These are phyloP conservation scores for Nicotiana otophora DNA, from an alignment of 257 asterid species.

Conservation along the genomic window DNA sequence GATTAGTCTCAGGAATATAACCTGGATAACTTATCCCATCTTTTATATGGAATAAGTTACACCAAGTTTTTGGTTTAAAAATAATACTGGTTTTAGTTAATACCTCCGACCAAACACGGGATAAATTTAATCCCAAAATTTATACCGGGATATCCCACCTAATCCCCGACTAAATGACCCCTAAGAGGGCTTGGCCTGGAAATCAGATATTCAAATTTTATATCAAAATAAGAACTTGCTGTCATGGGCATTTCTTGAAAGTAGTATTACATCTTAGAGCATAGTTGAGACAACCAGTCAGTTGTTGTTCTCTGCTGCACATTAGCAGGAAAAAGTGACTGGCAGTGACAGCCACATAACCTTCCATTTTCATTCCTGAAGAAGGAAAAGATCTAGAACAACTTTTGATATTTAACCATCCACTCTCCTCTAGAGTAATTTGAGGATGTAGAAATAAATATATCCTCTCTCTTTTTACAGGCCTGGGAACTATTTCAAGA, in stretches of 20 bases:
- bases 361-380: neutral
- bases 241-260: neutral
- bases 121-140: no score
- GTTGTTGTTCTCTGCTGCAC: neutral
- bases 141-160: no score
- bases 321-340: neutral
- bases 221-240: neutral
- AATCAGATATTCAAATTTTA: neutral
- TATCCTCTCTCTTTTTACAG: constrained; percentile 26
- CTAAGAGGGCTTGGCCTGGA: neutral
- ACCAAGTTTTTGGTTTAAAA: no score
- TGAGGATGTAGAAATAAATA: neutral
- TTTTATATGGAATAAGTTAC: no score
- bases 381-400: neutral
- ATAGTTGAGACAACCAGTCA: neutral
- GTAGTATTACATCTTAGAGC: neutral
- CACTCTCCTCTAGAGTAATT: neutral
- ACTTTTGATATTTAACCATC: neutral
- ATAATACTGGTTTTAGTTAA: no score
- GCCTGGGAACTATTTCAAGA: constrained; percentile 56
- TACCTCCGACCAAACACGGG: no score
- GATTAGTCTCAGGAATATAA: no score
- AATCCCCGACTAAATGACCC: no score
- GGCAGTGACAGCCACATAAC: neutral
- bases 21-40: no score